Evolutionary conservation across 2,329 filamentous ascomycete species (phyloP).

Genomic region (Metarhizium humberi): DNA sequence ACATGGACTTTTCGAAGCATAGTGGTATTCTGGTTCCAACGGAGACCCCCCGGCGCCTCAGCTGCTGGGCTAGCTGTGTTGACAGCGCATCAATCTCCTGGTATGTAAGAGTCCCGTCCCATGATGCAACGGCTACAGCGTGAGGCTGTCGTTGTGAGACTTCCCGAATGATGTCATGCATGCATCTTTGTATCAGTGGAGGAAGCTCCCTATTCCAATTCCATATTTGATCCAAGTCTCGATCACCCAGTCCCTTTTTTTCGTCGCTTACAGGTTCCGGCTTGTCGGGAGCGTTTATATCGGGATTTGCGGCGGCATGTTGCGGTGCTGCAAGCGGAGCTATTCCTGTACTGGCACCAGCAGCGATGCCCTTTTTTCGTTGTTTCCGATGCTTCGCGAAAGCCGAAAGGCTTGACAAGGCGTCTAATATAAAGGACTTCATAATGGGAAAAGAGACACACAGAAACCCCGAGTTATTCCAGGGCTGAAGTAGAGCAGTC

Average conservation of each 20-base stretch:
- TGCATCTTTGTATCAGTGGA: slow-evolving; percentile 29
- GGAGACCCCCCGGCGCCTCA: slow-evolving; percentile 25
- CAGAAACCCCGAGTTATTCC: not conserved
- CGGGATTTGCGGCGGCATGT: not conserved
- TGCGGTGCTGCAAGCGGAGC: not conserved
- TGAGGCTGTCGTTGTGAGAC: slow-evolving; percentile 26
- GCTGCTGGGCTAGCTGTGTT: slow-evolving; percentile 28
- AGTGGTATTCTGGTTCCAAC: slow-evolving; percentile 35
- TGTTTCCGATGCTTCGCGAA: not conserved
- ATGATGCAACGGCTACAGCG: slow-evolving; percentile 36
- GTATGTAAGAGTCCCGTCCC: slow-evolving; percentile 40
- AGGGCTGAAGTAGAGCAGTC: not conserved
- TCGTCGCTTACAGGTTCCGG: not conserved
- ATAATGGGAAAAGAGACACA: not conserved
- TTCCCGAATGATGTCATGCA: slow-evolving; percentile 37
- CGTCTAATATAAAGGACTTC: not conserved
- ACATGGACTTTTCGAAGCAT: slow-evolving; percentile 41
- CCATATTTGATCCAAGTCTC: slow-evolving; percentile 35
- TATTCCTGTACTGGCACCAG: not conserved
- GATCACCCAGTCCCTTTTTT: not conserved
- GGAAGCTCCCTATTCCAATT: slow-evolving; percentile 34
- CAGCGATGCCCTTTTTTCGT: not conserved
- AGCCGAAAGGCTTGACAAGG: too few species aligned
- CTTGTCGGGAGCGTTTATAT: not conserved
- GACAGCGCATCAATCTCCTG: slow-evolving; percentile 32